A percentile compares a stretch with the other conserved stretches of the same genome.
Conservation (phyloP, 2,329 filamentous ascomycete species). For the Podosphaera fusca region DNA sequence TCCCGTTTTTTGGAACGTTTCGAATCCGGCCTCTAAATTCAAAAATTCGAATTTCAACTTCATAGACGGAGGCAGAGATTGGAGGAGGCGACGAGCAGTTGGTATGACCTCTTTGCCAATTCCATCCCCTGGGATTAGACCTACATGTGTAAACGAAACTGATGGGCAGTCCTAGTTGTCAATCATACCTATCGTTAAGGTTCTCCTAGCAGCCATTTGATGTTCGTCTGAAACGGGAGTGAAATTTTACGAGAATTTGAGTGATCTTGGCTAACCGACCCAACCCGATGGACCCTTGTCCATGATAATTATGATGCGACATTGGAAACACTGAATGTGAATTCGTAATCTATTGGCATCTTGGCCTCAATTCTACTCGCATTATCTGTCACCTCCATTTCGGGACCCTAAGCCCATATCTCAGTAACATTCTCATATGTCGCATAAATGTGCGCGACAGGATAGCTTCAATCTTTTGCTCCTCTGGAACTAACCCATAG, state of each 20-base stretch:
- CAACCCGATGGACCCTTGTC: background rate
- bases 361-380: background rate
- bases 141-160: constrained; percentile 21
- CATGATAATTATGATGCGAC: background rate
- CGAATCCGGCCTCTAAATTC: constrained; percentile 79
- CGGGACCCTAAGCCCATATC: background rate
- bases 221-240: constrained; percentile 3
- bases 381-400: background rate
- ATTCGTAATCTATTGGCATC: background rate
- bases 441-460: background rate
- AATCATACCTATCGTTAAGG: constrained; percentile 41
- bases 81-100: constrained; percentile 71
- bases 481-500: background rate
- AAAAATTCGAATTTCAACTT: constrained; percentile 87
- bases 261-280: background rate
- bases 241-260: background rate
- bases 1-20: constrained; percentile 78
- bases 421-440: background rate
- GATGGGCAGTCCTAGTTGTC: background rate
- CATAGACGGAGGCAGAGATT: constrained; percentile 77
- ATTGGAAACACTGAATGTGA: background rate
- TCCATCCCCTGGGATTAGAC: constrained; percentile 91
- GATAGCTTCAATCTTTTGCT: background rate
- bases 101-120: constrained; percentile 98
- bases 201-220: constrained; percentile 32